phyloP scores from a whole-genome alignment of 2,329 filamentous ascomycete species.

The Mycogone perniciosa region DNA sequence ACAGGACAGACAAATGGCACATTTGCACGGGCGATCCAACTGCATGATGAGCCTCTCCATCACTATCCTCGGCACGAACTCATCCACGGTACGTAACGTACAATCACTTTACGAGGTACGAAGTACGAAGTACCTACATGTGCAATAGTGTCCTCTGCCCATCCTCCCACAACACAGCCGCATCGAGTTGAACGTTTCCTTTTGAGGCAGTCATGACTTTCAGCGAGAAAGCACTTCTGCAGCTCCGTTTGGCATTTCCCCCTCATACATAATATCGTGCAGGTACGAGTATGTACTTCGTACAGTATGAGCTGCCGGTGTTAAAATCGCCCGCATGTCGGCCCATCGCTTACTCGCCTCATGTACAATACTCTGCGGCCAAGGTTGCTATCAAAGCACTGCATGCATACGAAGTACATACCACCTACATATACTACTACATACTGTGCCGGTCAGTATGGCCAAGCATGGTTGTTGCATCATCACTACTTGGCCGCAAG shows the following conservation, averaged over 20 bases:
- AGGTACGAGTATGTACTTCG: neutral
- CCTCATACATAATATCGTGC: neutral
- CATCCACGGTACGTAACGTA: too few relatives aligned
- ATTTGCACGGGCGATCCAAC: neutral
- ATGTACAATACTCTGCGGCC: too few relatives aligned
- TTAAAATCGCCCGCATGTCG: conserved; percentile 4
- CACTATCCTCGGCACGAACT: too few relatives aligned
- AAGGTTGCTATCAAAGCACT: too few relatives aligned
- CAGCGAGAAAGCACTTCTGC: conserved; percentile 7
- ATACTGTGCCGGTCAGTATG: too few relatives aligned
- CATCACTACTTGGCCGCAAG: too few relatives aligned
- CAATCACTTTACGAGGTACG: too few relatives aligned
- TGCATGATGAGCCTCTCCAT: too few relatives aligned
- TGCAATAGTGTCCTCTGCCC: neutral
- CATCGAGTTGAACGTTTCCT: conserved; percentile 10
- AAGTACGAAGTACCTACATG: too few relatives aligned
- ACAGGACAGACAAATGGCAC: neutral
- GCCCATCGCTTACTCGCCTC: conserved; percentile 3
- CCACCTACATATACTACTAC: too few relatives aligned
- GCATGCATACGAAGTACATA: too few relatives aligned
- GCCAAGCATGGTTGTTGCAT: too few relatives aligned
- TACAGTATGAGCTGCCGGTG: neutral
- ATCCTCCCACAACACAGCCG: conserved; percentile 9
- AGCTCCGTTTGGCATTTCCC: conserved; percentile 2
- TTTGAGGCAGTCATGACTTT: conserved; percentile 11